These are phyloP conservation scores for Acidiella bohemica DNA, from an alignment of 495 filamentous ascomycete species.

Conservation along the genomic window DNA sequence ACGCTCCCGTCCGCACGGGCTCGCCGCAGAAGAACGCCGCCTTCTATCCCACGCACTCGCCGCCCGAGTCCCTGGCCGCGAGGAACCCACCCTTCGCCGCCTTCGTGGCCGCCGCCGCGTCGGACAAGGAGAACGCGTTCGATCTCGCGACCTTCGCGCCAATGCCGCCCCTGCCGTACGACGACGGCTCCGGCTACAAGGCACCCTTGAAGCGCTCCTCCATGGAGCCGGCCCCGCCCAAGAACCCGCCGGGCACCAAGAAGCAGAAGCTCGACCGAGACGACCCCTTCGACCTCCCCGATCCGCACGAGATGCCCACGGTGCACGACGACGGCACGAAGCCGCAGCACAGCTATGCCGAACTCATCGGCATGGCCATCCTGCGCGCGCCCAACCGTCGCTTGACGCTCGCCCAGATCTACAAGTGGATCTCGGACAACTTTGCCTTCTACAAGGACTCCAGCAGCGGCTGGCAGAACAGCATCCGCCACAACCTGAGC, in stretches of 20 bases:
- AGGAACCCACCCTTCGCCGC: constrained; percentile 45
- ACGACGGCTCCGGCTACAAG: constrained; percentile 41
- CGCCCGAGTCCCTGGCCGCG: constrained; percentile 25
- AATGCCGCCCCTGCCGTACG: constrained; percentile 4
- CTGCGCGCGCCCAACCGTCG: constrained; percentile 70
- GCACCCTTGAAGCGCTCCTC: constrained; percentile 50
- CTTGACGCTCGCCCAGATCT: constrained; percentile 89
- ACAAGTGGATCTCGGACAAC: constrained; percentile 96
- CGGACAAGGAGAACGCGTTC: constrained; percentile 59
- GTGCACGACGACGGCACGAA: constrained; percentile 82
- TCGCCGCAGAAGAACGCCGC: constrained; percentile 60
- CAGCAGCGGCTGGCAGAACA: constrained; percentile 94
- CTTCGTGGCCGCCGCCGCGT: constrained; percentile 29
- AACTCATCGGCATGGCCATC: constrained; percentile 95
- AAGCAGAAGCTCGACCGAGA: constrained; percentile 31
- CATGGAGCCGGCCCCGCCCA: constrained; percentile 60
- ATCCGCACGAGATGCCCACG: constrained; percentile 61
- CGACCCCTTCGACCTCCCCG: constrained; percentile 42
- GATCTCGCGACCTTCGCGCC: constrained; percentile 26
- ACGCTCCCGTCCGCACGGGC: constrained; percentile 58
- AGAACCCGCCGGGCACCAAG: constrained; percentile 53
- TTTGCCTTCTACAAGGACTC: constrained; percentile 73
- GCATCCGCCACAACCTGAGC: constrained; percentile 96
- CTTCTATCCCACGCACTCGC: constrained; percentile 21
- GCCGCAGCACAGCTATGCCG: constrained; percentile 82